A percentile compares a stretch with the other conserved stretches of the same genome.
These are phyloP conservation scores for Artemisia tridentata DNA, from an alignment of 129 eudicot species.

Conservation along the genomic window DNA sequence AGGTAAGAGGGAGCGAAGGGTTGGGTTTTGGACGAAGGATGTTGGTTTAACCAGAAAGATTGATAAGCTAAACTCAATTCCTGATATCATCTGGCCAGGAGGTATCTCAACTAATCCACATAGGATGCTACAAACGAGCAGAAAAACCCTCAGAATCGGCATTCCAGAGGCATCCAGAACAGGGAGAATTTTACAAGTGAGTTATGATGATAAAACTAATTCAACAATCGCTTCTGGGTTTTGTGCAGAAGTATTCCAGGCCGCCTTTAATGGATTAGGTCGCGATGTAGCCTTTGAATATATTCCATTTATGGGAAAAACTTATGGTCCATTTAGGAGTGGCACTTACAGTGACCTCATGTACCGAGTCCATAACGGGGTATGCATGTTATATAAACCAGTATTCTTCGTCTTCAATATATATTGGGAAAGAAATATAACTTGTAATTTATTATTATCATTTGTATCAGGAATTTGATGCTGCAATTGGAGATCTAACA, in stretches of 20 bases:
- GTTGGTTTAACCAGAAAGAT: slow-evolving; percentile 28
- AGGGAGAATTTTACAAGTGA: slow-evolving; percentile 16
- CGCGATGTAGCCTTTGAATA: slow-evolving; percentile 11
- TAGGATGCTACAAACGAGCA: slow-evolving; percentile 18
- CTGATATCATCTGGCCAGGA: slow-evolving; percentile 41
- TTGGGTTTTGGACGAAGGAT: slow-evolving; percentile 51
- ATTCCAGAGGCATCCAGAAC: slow-evolving; percentile 10
- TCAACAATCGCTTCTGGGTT: slow-evolving; percentile 11
- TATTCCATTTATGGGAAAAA: not conserved
- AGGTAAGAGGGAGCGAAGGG: slow-evolving; percentile 26
- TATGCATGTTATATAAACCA: too few relatives aligned
- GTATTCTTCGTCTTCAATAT: too few relatives aligned
- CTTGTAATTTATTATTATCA: too few relatives aligned
- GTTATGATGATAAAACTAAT: slow-evolving; percentile 17
- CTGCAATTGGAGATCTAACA: too few relatives aligned
- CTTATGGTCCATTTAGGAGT: too few relatives aligned
- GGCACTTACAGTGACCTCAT: too few relatives aligned
- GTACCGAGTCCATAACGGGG: too few relatives aligned
- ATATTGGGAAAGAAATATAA: too few relatives aligned
- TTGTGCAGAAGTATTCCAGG: slow-evolving; percentile 39
- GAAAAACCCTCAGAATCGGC: slow-evolving; percentile 36
- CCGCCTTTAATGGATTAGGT: slow-evolving; percentile 21
- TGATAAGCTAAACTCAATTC: not conserved
- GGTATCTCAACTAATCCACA: slow-evolving; percentile 26
- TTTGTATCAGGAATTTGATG: too few relatives aligned